Conservation (phyloP, 129 eudicot species). For the Helianthus tuberosus region DNA sequence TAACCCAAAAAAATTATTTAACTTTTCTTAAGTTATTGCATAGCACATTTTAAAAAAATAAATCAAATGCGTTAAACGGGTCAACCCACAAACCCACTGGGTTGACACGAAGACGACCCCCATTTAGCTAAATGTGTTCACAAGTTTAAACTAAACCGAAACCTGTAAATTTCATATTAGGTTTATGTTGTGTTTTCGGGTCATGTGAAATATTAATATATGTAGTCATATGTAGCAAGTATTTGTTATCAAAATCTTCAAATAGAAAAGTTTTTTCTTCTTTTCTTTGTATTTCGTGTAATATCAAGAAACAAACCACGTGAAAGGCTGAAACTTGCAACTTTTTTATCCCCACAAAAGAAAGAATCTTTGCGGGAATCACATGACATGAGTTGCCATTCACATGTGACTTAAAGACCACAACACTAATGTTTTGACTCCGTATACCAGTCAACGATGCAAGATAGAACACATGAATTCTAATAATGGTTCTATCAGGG, state of each 20-base stretch:
- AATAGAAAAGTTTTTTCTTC: background rate
- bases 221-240: background rate
- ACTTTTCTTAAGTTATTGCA: too few relatives aligned
- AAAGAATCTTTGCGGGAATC: slow-evolving; percentile 37
- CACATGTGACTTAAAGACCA: slow-evolving; percentile 42
- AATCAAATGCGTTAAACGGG: too few relatives aligned
- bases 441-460: slow-evolving; percentile 19
- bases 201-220: too few relatives aligned
- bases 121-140: background rate
- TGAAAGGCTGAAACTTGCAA: slow-evolving; percentile 39
- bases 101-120: background rate
- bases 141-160: background rate
- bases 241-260: background rate
- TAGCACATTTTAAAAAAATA: too few relatives aligned
- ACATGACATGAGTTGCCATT: slow-evolving; percentile 33
- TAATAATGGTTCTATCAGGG: slow-evolving; percentile 12
- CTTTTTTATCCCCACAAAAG: slow-evolving; percentile 27
- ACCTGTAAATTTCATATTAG: too few relatives aligned
- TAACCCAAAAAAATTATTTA: too few relatives aligned
- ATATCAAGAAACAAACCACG: slow-evolving; percentile 34
- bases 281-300: slow-evolving; percentile 29
- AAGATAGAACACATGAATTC: slow-evolving; percentile 5
- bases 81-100: background rate
- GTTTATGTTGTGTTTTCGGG: too few relatives aligned
- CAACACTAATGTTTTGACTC: slow-evolving; percentile 30